Conservation (phyloP, 305 asterid species). For the Lippia alba region DNA sequence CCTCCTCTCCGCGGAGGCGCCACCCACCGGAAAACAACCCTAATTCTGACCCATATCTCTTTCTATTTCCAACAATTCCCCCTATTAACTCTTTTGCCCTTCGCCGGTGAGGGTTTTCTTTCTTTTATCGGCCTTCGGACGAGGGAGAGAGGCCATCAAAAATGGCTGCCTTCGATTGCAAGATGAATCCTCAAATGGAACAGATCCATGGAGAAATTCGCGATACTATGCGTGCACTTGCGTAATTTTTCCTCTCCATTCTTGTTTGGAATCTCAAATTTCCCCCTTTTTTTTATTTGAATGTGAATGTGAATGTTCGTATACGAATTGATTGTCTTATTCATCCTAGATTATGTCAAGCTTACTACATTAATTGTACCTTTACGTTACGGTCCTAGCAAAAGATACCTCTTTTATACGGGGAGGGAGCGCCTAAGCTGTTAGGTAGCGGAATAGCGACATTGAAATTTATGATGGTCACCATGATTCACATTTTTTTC, state of each 20-base stretch:
- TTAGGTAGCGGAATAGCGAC: background rate
- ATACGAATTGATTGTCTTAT: background rate
- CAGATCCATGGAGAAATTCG: constrained; percentile 89
- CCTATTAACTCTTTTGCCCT: constrained; percentile 7
- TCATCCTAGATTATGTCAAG: too few species aligned
- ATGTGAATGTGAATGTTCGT: background rate
- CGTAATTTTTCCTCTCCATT: constrained; percentile 44
- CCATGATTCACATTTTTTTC: background rate
- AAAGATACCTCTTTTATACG: background rate
- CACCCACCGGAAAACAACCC: constrained; percentile 44
- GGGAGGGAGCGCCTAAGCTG: background rate
- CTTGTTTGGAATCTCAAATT: too few species aligned
- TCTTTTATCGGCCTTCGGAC: constrained; percentile 43
- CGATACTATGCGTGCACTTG: constrained; percentile 74
- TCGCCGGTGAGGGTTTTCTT: constrained; percentile 34
- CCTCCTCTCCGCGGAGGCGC: background rate
- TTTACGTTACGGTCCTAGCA: background rate
- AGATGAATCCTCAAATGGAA: constrained; percentile 84
- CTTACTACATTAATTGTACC: too few species aligned
- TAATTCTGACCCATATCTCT: constrained; percentile 30
- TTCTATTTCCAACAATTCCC: too few species aligned
- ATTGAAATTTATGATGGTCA: background rate
- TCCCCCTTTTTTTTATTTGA: background rate
- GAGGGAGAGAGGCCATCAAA: constrained; percentile 4
- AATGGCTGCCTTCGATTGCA: constrained; percentile 59